Evolutionary conservation across 495 filamentous ascomycete genomes (phyloP).

Genomic region (Hyaloscypha bicolor): DNA sequence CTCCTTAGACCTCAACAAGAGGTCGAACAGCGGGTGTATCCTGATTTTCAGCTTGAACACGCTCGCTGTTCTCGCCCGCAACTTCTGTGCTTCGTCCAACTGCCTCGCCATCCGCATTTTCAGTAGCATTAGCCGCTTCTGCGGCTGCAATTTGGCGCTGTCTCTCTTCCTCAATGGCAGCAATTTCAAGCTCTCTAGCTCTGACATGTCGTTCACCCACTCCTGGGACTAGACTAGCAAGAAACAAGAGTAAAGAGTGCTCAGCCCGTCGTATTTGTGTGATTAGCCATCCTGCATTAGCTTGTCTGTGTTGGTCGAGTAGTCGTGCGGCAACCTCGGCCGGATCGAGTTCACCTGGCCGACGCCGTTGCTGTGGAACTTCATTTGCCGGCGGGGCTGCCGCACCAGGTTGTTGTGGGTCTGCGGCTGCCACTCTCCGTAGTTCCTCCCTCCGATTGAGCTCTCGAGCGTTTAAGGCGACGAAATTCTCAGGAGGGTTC

Average conservation of each 20-base stretch:
- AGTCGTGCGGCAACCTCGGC: constrained; percentile 56
- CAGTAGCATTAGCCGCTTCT: constrained; percentile 14
- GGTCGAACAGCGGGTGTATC: constrained; percentile 1
- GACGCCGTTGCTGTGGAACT: constrained; percentile 2
- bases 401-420: background rate
- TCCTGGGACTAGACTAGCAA: constrained; percentile 84
- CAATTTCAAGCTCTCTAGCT: constrained; percentile 32
- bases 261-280: constrained; percentile 65
- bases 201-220: constrained; percentile 79
- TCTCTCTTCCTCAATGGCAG: constrained; percentile 31
- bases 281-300: constrained; percentile 53
- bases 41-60: constrained; percentile 1
- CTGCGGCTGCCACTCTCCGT: background rate
- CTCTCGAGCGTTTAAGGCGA: background rate
- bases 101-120: background rate
- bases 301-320: constrained; percentile 50
- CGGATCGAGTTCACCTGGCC: constrained; percentile 46
- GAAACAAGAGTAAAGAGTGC: constrained; percentile 76
- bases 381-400: background rate
- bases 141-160: constrained; percentile 29
- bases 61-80: background rate
- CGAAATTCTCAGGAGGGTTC: no score
- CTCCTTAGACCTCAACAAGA: constrained; percentile 16
- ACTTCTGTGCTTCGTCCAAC: background rate
- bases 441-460: background rate